These are phyloP conservation scores for Fusarium beomiforme DNA, from an alignment of 2,329 filamentous ascomycete species.

Conservation along the genomic window DNA sequence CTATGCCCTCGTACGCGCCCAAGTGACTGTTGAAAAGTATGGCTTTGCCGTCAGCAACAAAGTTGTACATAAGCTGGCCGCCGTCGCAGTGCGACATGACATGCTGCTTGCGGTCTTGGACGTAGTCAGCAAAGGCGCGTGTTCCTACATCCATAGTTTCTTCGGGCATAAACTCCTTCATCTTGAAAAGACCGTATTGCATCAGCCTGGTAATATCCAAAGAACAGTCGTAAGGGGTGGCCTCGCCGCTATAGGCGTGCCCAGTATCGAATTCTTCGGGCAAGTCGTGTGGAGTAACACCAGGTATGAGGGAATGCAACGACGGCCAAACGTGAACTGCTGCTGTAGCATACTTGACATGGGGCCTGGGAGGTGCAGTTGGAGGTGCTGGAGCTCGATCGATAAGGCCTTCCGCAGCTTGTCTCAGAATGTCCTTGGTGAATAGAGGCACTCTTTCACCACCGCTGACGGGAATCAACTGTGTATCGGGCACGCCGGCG, in stretches of 20 bases:
- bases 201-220: background rate
- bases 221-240: background rate
- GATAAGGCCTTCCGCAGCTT: background rate
- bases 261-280: background rate
- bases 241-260: rapidly evolving
- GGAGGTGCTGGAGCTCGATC: background rate
- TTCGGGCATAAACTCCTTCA: background rate
- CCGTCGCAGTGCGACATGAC: background rate
- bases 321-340: background rate
- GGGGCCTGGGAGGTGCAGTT: background rate
- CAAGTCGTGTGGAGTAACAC: rapidly evolving
- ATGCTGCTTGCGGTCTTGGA: background rate
- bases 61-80: background rate
- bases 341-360: background rate
- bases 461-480: background rate
- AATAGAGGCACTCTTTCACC: background rate
- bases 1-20: background rate
- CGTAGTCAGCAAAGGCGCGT: background rate
- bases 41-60: background rate
- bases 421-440: background rate
- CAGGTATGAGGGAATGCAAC: background rate
- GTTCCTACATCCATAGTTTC: background rate
- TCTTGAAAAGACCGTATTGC: background rate
- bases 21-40: background rate
- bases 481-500: background rate